Conservation (phyloP, 192 early-diverging fungal species). For the Ramicandelaber brevisporus region DNA sequence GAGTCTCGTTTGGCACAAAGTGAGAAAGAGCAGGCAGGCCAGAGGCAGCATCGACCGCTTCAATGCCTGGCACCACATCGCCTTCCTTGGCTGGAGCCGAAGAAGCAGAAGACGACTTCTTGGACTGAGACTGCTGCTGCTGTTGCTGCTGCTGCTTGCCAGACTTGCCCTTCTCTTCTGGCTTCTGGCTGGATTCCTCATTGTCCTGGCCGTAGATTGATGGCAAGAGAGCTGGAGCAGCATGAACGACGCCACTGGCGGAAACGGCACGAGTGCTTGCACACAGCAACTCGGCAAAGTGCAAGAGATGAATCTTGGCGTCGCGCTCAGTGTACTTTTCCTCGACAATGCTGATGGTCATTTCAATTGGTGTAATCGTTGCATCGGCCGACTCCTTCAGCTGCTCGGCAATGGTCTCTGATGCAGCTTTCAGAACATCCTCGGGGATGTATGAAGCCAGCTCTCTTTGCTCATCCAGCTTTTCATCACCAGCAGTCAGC, state of each 20-base stretch:
- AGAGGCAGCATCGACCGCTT: constrained; percentile 3
- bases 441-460: no score
- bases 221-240: constrained; percentile 39
- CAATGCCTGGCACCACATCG: constrained; percentile 3
- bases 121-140: constrained; percentile 2
- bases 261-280: constrained; percentile 23
- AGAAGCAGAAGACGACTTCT: no score
- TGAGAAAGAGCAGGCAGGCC: constrained; percentile 13
- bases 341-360: constrained; percentile 35
- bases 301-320: constrained; percentile 65
- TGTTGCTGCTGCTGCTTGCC: constrained; percentile 1
- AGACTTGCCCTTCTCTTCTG: neutral
- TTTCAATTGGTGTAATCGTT: constrained; percentile 33
- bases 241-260: constrained; percentile 30
- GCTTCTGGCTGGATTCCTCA: constrained; percentile 1
- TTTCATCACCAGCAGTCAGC: no score
- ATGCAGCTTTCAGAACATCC: no score
- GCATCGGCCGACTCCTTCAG: constrained; percentile 53
- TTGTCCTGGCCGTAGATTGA: constrained; percentile 11
- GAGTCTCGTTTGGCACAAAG: constrained; percentile 24
- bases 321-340: constrained; percentile 83
- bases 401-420: no score
- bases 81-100: constrained; percentile 1
- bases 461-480: no score
- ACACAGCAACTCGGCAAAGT: constrained; percentile 62